These are phyloP conservation scores for Purpureocillium lavendulum DNA, from an alignment of 2,329 filamentous ascomycete species.

Conservation along the genomic window DNA sequence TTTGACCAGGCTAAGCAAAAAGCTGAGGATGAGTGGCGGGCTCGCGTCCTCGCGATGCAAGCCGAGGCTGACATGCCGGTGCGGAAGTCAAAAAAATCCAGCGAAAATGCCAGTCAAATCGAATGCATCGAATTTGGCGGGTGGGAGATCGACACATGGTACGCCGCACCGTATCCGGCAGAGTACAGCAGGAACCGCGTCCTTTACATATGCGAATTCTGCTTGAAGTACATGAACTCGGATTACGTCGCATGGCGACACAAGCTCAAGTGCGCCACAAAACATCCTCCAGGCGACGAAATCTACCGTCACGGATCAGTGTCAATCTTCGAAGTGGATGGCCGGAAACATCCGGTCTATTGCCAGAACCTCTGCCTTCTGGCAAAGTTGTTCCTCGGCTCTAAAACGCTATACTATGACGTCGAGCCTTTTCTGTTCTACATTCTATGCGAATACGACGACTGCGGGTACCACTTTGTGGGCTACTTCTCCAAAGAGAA, in stretches of 20 bases:
- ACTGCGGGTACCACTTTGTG: slow-evolving; percentile 88
- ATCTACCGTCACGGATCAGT: slow-evolving; percentile 89
- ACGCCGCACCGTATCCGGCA: slow-evolving; percentile 94
- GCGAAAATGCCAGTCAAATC: slow-evolving; percentile 89
- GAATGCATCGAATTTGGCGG: slow-evolving; percentile 98
- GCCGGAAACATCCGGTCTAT: slow-evolving; percentile 94
- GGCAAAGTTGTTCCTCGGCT: slow-evolving; percentile 95
- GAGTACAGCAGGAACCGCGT: slow-evolving; percentile 96
- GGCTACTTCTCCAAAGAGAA: slow-evolving; percentile 99
- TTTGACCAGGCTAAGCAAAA: slow-evolving; percentile 88
- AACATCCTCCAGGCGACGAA: slow-evolving; percentile 94
- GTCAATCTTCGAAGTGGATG: slow-evolving; percentile 96
- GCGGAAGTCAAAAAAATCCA: slow-evolving; percentile 64
- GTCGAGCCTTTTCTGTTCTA: slow-evolving; percentile 97
- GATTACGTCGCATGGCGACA: slow-evolving; percentile 97
- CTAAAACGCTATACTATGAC: slow-evolving; percentile 96
- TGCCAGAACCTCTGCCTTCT: slow-evolving; percentile 95
- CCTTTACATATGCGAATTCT: slow-evolving; percentile 99
- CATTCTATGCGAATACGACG: slow-evolving; percentile 89
- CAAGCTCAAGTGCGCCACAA: slow-evolving; percentile 92
- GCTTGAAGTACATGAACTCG: slow-evolving; percentile 98
- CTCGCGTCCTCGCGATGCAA: slow-evolving; percentile 51
- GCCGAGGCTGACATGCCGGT: slow-evolving; percentile 53
- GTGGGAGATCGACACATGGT: slow-evolving; percentile 98
- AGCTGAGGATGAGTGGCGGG: slow-evolving; percentile 87